These are phyloP conservation scores for Ensete glaucum DNA, from an alignment of 176 grass and related monocot species.

Conservation along the genomic window DNA sequence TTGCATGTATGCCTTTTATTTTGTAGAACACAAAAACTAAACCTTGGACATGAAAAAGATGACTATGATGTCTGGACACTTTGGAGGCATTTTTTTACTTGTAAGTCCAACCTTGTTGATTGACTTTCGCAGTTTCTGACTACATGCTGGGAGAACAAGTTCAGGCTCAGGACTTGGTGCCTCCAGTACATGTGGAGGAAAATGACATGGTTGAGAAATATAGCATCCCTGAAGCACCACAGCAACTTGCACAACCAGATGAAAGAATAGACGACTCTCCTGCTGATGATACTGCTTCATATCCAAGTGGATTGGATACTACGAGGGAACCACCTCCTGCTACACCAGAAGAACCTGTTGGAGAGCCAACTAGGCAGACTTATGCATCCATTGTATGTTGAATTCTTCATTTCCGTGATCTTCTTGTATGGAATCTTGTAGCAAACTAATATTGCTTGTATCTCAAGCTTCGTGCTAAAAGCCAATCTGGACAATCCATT, in stretches of 20 bases:
- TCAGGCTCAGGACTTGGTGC: slow-evolving; percentile 31
- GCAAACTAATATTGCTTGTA: slow-evolving; percentile 7
- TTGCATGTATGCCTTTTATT: too few relatives aligned
- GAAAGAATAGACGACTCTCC: slow-evolving; percentile 38
- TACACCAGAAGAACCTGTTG: slow-evolving; percentile 47
- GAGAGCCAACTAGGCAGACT: slow-evolving; percentile 71
- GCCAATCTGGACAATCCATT: slow-evolving; percentile 12
- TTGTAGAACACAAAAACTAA: too few relatives aligned
- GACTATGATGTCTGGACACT: not conserved
- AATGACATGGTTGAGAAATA: slow-evolving; percentile 40
- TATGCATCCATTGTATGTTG: slow-evolving; percentile 50
- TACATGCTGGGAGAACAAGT: slow-evolving; percentile 48
- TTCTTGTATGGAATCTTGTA: slow-evolving; percentile 15
- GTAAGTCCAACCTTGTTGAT: slow-evolving; percentile 12
- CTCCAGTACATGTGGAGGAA: slow-evolving; percentile 39
- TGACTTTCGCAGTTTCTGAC: slow-evolving; percentile 35
- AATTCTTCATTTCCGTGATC: not conserved
- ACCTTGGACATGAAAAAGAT: not conserved
- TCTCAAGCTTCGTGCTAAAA: slow-evolving; percentile 50
- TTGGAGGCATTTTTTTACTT: not conserved
- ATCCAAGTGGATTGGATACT: slow-evolving; percentile 27
- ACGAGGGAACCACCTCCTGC: slow-evolving; percentile 33
- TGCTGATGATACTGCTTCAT: slow-evolving; percentile 48
- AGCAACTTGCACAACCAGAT: slow-evolving; percentile 41
- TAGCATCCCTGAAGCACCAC: slow-evolving; percentile 43